These are phyloP conservation scores for Xanthoconium stramineum DNA, from an alignment of 768 basidiomycete species.

Conservation along the genomic window DNA sequence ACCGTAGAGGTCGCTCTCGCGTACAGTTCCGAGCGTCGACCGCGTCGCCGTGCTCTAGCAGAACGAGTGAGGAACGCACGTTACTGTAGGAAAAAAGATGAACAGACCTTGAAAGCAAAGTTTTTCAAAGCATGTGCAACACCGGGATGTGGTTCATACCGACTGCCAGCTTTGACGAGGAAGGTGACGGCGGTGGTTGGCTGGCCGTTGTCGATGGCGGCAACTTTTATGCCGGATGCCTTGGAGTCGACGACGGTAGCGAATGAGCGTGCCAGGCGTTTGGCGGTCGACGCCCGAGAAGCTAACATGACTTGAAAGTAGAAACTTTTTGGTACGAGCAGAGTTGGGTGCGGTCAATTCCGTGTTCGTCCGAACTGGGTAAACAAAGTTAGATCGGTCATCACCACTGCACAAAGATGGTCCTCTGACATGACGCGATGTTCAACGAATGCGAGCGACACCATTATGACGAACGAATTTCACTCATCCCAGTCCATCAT, in stretches of 20 bases:
- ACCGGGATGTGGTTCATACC: slow-evolving; percentile 86
- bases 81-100: too few relatives aligned
- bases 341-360: slow-evolving; percentile 27
- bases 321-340: slow-evolving; percentile 15
- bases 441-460: too few relatives aligned
- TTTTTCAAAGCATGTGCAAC: slow-evolving; percentile 94
- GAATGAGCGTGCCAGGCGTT: slow-evolving; percentile 67
- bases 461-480: too few relatives aligned
- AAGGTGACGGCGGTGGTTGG: slow-evolving; percentile 85
- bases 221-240: slow-evolving; percentile 75
- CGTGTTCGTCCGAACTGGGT: slow-evolving; percentile 24
- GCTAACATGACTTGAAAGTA: slow-evolving; percentile 48
- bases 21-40: slow-evolving; percentile 85
- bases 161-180: slow-evolving; percentile 87
- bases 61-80: too few relatives aligned
- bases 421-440: too few relatives aligned
- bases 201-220: slow-evolving; percentile 77
- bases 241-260: slow-evolving; percentile 75
- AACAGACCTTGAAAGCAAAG: slow-evolving; percentile 95
- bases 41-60: slow-evolving; percentile 77
- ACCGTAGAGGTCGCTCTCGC: slow-evolving; percentile 92
- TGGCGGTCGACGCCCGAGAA: slow-evolving; percentile 56
- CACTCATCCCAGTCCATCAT: too few relatives aligned
- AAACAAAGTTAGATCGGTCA: too few relatives aligned
- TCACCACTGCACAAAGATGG: too few relatives aligned